These are phyloP conservation scores for Fusarium aywerte DNA, from an alignment of 2,329 filamentous ascomycete species.

Conservation along the genomic window DNA sequence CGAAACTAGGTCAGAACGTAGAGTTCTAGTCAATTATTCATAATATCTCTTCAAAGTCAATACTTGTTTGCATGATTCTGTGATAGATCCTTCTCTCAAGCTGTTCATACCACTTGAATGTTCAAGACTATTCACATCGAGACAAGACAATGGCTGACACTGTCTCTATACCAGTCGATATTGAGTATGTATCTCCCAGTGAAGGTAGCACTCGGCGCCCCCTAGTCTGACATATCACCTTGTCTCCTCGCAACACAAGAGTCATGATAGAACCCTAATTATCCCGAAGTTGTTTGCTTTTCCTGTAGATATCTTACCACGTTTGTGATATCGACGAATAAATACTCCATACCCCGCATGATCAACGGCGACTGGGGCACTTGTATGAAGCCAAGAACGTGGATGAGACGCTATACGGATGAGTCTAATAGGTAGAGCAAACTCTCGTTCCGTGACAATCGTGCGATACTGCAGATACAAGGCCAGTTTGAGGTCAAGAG, in stretches of 20 bases:
- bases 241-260: neutral
- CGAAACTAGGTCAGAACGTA: neutral
- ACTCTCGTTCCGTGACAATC: constrained; percentile 6
- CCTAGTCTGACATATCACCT: neutral
- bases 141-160: neutral
- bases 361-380: neutral
- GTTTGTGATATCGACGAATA: neutral
- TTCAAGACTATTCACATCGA: too few relatives aligned
- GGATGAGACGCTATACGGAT: constrained; percentile 28
- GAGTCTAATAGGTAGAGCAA: neutral
- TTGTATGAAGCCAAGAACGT: constrained; percentile 6
- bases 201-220: neutral
- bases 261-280: constrained; percentile 25
- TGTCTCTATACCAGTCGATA: neutral
- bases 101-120: neutral
- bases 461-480: constrained; percentile 9
- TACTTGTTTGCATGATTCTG: neutral
- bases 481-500: neutral
- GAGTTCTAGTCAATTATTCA: neutral
- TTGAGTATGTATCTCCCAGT: neutral
- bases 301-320: neutral
- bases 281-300: constrained; percentile 22
- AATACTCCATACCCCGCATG: constrained; percentile 32
- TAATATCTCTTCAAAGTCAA: neutral
- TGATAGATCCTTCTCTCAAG: neutral